phyloP scores from a whole-genome alignment of 2,329 filamentous ascomycete genomes.

The Pseudogymnoascus sp. region DNA sequence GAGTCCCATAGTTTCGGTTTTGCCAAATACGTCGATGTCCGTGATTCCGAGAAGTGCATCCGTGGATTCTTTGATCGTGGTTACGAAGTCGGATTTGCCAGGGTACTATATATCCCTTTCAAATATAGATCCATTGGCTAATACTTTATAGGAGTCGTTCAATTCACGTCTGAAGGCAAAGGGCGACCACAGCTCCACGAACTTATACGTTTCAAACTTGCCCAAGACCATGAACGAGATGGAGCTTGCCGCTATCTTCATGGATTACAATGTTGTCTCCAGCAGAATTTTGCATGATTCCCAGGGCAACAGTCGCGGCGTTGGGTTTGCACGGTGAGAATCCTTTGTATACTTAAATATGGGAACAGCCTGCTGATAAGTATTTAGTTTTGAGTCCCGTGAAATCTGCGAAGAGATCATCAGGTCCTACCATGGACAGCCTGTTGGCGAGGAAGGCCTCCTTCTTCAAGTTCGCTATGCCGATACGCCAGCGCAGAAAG shows the following conservation, averaged over 20 bases:
- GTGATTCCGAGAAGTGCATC: constrained; percentile 91
- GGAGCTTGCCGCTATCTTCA: constrained; percentile 72
- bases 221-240: constrained; percentile 88
- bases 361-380: constrained; percentile 16
- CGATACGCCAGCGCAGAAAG: constrained; percentile 92
- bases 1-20: constrained; percentile 71
- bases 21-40: constrained; percentile 83
- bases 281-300: constrained; percentile 91
- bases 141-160: constrained; percentile 72
- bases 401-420: constrained; percentile 89
- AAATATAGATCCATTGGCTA: constrained; percentile 16
- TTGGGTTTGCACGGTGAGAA: constrained; percentile 87
- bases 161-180: constrained; percentile 97
- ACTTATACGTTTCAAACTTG: constrained; percentile 95
- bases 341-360: not conserved
- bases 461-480: constrained; percentile 93
- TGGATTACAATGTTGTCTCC: constrained; percentile 75
- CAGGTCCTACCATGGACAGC: constrained; percentile 71
- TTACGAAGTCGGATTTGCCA: constrained; percentile 95
- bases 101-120: constrained; percentile 44
- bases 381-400: constrained; percentile 71
- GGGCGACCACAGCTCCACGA: constrained; percentile 81
- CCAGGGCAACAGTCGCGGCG: constrained; percentile 88
- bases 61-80: constrained; percentile 89
- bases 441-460: constrained; percentile 68